Base-by-base conservation (phyloP, 306 rosid species). In the Prunus kanzakura region DNA sequence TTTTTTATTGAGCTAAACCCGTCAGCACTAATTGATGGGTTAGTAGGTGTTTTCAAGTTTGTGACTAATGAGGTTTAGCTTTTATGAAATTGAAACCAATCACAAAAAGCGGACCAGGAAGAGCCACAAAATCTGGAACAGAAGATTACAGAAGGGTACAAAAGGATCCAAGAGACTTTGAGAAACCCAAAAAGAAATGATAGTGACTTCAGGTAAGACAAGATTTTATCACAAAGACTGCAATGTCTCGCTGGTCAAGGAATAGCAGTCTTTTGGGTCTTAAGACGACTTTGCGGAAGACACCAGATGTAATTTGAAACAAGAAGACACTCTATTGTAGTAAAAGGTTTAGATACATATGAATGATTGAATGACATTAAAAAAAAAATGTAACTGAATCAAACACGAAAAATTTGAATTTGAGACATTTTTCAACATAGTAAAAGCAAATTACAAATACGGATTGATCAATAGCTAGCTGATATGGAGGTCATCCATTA, bases 191-290 rank as follows among this genome's bases (percentile, higher is more conserved):
- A 29, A 25, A 27, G 43, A 25, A 11, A 41, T 52, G 82, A 69
- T 32, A 35, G 71, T 30, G 66, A 77, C 74, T 16, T 30, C 7
- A 30, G 58, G 60, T 29, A 61, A 64, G 73, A 65, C 77, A 67
- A 79, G 64, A 64, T 71, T 47, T 32, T 60, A 68, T 73, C 80
- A 79, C 78, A 55, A 29, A 72, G 63, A 58, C 78, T 69, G 22
- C 61, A 69, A 46, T 66, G 80, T 83, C 79, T 27, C 8, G 41
- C 23, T 2, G 16, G 13, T 67, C 54, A 54, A 0, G 54, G 51
- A 54, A 51, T 79, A 8, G 46, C 2, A 43, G 57, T 75, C 41
- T 8, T 64, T 67, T 27, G 30, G 43, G 61, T 66, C 82, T 68
- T 7, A 69, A 58, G 71, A 66, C 43, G 73, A 80, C 84, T 78